These are phyloP conservation scores for Coniochaeta prunicola DNA, from an alignment of 2,329 filamentous ascomycete genomes.

Conservation along the genomic window DNA sequence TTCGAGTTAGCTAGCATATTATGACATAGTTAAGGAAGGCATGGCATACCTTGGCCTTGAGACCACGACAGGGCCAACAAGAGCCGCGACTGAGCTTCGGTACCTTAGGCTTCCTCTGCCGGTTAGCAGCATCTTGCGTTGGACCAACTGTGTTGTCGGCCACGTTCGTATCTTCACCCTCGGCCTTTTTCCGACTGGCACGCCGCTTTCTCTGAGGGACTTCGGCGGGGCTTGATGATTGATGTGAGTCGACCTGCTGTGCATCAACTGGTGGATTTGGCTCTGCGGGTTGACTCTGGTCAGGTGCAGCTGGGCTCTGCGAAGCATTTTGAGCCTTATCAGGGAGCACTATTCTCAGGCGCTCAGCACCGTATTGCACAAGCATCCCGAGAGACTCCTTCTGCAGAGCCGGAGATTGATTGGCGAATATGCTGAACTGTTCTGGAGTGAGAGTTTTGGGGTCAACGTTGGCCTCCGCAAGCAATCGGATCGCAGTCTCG, in stretches of 20 bases:
- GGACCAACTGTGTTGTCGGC: neutral
- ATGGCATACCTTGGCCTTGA: constrained; percentile 30
- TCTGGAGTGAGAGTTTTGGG: constrained; percentile 44
- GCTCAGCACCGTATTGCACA: constrained; percentile 48
- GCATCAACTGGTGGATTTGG: neutral
- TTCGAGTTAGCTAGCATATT: neutral
- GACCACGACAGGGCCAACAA: constrained; percentile 28
- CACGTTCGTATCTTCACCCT: constrained; percentile 1
- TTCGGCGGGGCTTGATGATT: neutral
- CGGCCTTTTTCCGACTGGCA: constrained; percentile 8
- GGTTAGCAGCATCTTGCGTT: neutral
- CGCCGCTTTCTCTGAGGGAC: neutral
- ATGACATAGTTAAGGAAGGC: constrained; percentile 15
- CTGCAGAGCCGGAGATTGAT: constrained; percentile 50
- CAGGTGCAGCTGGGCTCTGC: constrained; percentile 4
- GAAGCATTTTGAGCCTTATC: constrained; percentile 24
- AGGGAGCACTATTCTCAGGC: constrained; percentile 50
- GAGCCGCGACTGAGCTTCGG: constrained; percentile 20
- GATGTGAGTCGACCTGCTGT: neutral
- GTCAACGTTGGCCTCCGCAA: constrained; percentile 40
- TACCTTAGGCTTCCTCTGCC: constrained; percentile 3
- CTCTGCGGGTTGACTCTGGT: neutral
- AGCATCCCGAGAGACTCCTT: constrained; percentile 49
- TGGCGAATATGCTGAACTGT: constrained; percentile 53
- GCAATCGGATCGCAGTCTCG: constrained; percentile 39